Evolutionary conservation across 148 eudicot genomes (phyloP).

Genomic region (Simmondsia chinensis): DNA sequence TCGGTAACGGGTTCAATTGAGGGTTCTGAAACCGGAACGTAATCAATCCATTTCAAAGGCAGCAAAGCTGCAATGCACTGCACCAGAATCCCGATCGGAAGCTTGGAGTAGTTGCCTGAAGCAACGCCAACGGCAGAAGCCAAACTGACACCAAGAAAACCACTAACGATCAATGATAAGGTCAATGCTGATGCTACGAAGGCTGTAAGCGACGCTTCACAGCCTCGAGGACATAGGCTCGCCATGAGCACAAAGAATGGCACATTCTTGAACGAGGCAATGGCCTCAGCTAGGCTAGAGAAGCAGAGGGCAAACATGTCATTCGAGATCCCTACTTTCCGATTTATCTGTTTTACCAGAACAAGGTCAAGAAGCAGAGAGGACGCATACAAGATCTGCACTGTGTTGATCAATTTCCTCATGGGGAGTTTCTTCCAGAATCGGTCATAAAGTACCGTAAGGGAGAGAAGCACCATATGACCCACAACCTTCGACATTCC

Average conservation of each 20-base stretch:
- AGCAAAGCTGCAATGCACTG: conserved; percentile 68
- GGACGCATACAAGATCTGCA: conserved; percentile 55
- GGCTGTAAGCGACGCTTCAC: conserved; percentile 86
- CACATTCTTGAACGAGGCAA: conserved; percentile 61
- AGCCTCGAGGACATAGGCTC: conserved; percentile 73
- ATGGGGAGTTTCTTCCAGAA: conserved; percentile 46
- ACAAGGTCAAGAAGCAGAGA: conserved; percentile 75
- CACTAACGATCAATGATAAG: conserved; percentile 63
- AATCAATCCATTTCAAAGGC: conserved; percentile 56
- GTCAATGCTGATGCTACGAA: conserved; percentile 78
- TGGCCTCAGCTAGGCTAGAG: conserved; percentile 72
- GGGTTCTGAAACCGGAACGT: conserved; percentile 28
- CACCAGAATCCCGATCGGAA: conserved; percentile 54
- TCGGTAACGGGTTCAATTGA: conserved; percentile 17
- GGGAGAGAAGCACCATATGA: conserved; percentile 50
- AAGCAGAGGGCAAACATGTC: conserved; percentile 59
- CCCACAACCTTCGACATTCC: conserved; percentile 77
- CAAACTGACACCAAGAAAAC: conserved; percentile 70
- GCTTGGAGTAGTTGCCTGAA: conserved; percentile 43
- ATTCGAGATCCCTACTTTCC: conserved; percentile 53
- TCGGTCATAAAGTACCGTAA: conserved; percentile 52
- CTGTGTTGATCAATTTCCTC: conserved; percentile 37
- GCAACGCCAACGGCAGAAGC: conserved; percentile 65
- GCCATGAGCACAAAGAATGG: conserved; percentile 85
- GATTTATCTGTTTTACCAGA: conserved; percentile 57